phyloP scores from a whole-genome alignment of 2,329 filamentous ascomycete genomes.

The Xylariaceae sp. region DNA sequence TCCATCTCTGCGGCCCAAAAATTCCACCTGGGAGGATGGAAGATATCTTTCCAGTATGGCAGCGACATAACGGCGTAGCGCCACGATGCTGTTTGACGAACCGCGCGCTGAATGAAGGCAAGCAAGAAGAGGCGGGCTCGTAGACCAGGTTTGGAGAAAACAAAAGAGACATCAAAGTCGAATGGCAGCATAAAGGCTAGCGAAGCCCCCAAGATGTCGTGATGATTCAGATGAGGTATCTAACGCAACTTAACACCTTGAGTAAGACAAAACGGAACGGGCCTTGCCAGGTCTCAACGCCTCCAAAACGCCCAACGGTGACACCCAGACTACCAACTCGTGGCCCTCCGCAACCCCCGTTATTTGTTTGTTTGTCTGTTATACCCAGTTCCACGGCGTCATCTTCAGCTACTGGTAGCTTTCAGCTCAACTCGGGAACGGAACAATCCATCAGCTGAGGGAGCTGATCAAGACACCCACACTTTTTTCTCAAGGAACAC shows the following conservation, averaged over 20 bases:
- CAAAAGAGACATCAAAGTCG: not conserved
- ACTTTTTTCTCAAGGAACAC: constrained; percentile 8
- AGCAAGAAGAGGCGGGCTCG: too few species aligned
- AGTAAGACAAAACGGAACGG: constrained; percentile 22
- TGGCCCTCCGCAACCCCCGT: too few species aligned
- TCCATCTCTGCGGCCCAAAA: constrained; percentile 4
- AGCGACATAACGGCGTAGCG: constrained; percentile 12
- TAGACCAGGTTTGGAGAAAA: constrained; percentile 4
- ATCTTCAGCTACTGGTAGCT: constrained; percentile 1
- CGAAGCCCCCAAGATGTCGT: too few species aligned
- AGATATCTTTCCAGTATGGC: constrained; percentile 17
- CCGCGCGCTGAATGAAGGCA: constrained; percentile 29
- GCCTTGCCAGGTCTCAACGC: constrained; percentile 16
- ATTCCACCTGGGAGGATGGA: constrained; percentile 2
- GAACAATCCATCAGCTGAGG: too few species aligned
- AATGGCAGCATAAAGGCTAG: too few species aligned
- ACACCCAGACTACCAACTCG: too few species aligned
- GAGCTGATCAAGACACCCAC: constrained; percentile 4
- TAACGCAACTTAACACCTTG: constrained; percentile 7
- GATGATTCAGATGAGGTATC: constrained; percentile 2
- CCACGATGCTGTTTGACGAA: constrained; percentile 18
- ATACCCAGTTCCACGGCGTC: not conserved
- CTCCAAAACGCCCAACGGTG: constrained; percentile 11
- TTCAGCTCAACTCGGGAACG: constrained; percentile 1
- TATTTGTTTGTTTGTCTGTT: not conserved